Percentiles rank a stretch among this genome's conserved stretches.
Evolutionary conservation across 2,329 filamentous ascomycete genomes (phyloP).

Genomic region (Dactylellina leptospora): DNA sequence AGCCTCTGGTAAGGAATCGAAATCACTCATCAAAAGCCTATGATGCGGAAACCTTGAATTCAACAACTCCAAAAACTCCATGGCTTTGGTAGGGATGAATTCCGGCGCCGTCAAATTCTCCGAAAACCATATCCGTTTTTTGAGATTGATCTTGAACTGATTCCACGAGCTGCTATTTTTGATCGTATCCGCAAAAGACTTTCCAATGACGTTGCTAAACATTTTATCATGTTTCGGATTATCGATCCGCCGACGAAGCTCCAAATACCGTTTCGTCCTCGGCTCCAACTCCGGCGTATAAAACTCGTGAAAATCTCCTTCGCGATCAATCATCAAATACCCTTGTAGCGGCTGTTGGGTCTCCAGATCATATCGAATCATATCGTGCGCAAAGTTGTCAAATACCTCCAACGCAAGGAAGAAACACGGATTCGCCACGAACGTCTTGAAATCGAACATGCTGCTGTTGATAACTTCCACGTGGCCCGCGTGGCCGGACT

Average conservation of each 20-base stretch:
- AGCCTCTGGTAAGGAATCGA: constrained; percentile 83
- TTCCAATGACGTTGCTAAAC: constrained; percentile 47
- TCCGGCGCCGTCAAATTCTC: constrained; percentile 83
- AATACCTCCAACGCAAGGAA: constrained; percentile 98
- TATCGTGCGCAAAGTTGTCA: constrained; percentile 97
- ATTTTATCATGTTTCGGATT: constrained; percentile 51
- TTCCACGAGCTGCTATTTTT: constrained; percentile 29
- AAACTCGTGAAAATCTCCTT: constrained; percentile 94
- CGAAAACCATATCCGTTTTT: constrained; percentile 70
- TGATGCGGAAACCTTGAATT: constrained; percentile 89
- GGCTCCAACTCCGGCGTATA: constrained; percentile 84
- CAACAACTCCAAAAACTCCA: constrained; percentile 96
- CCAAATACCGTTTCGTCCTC: constrained; percentile 80
- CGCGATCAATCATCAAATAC: constrained; percentile 81
- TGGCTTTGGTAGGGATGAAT: constrained; percentile 91
- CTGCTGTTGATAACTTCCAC: constrained; percentile 95
- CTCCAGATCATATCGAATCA: constrained; percentile 84
- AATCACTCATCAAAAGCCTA: constrained; percentile 87
- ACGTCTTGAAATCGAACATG: constrained; percentile 90
- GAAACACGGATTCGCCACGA: constrained; percentile 92
- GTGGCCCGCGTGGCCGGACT: constrained; percentile 78
- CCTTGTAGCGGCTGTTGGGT: constrained; percentile 88
- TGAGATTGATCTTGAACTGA: constrained; percentile 67
- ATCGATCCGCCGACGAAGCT: constrained; percentile 78
- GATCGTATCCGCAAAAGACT: constrained; percentile 51